phyloP scores from a whole-genome alignment of 2,329 filamentous ascomycete genomes.

The Sclerotiophoma versabilis region DNA sequence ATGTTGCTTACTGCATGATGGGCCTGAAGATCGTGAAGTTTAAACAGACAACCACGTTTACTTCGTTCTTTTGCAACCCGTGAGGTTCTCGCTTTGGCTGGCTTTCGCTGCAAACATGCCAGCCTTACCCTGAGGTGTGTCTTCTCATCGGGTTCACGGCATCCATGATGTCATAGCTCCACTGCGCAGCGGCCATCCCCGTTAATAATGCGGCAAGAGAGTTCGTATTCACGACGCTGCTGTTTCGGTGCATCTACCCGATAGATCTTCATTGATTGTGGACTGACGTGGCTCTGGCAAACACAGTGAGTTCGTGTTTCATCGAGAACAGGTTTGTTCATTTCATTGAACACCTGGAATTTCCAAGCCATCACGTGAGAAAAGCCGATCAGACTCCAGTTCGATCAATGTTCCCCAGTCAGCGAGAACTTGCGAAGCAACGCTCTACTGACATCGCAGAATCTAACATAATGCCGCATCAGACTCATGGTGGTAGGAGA shows the following conservation, averaged over 20 bases:
- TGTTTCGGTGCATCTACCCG: not conserved
- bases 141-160: not conserved
- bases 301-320: not conserved
- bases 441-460: no score
- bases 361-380: no score
- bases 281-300: not conserved
- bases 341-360: no score
- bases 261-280: constrained; percentile 1
- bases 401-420: no score
- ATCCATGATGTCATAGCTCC: constrained; percentile 15
- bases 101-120: not conserved
- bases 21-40: not conserved
- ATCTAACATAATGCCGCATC: no score
- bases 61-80: not conserved
- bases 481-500: no score
- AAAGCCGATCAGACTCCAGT: no score
- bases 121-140: not conserved
- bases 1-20: constrained; percentile 1
- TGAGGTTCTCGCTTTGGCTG: no score
- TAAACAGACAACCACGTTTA: not conserved
- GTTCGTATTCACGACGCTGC: constrained; percentile 9
- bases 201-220: constrained; percentile 6
- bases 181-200: not conserved
- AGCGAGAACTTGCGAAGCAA: no score
- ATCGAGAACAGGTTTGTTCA: no score